These are phyloP conservation scores for Talaromyces wortmannii DNA, from an alignment of 495 filamentous ascomycete species.

Conservation along the genomic window DNA sequence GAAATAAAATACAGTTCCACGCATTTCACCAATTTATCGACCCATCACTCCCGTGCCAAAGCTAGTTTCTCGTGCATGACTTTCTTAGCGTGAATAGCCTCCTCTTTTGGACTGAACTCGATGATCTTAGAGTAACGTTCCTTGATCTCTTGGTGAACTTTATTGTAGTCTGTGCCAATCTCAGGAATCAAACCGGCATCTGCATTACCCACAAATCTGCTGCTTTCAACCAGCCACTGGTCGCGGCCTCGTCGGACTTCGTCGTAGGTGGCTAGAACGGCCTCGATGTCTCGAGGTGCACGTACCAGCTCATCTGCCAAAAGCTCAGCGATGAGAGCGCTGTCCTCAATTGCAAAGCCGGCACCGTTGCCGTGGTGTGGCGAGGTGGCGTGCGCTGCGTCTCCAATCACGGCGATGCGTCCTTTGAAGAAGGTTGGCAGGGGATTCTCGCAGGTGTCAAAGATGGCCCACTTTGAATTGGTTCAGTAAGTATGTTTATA, in stretches of 20 bases:
- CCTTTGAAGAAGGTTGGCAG: slow-evolving; percentile 27
- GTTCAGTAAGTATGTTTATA: slow-evolving; percentile 22
- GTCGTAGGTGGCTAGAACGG: slow-evolving; percentile 14
- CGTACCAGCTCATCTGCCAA: slow-evolving; percentile 17
- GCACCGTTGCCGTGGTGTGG: slow-evolving; percentile 51
- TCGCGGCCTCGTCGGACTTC: slow-evolving; percentile 14
- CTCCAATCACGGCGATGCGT: slow-evolving; percentile 39
- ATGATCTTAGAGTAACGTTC: background rate
- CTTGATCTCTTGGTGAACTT: slow-evolving; percentile 20
- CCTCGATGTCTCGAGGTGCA: slow-evolving; percentile 6
- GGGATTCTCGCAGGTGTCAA: slow-evolving; percentile 44
- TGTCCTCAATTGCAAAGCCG: slow-evolving; percentile 52
- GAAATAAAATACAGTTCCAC: too few relatives aligned
- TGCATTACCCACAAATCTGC: slow-evolving; percentile 21
- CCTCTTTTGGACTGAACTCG: too few relatives aligned
- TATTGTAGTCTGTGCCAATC: slow-evolving; percentile 13
- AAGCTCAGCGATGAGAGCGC: slow-evolving; percentile 32
- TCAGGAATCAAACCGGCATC: slow-evolving; percentile 18
- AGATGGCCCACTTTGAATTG: slow-evolving; percentile 49
- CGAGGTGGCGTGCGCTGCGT: slow-evolving; percentile 39
- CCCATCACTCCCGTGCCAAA: too few relatives aligned
- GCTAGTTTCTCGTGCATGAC: too few relatives aligned
- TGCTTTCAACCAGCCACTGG: slow-evolving; percentile 27
- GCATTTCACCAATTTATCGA: too few relatives aligned
- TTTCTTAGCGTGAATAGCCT: too few relatives aligned